These are phyloP conservation scores for Tolypocladium sp. DNA, from an alignment of 2,329 filamentous ascomycete genomes.

Conservation along the genomic window DNA sequence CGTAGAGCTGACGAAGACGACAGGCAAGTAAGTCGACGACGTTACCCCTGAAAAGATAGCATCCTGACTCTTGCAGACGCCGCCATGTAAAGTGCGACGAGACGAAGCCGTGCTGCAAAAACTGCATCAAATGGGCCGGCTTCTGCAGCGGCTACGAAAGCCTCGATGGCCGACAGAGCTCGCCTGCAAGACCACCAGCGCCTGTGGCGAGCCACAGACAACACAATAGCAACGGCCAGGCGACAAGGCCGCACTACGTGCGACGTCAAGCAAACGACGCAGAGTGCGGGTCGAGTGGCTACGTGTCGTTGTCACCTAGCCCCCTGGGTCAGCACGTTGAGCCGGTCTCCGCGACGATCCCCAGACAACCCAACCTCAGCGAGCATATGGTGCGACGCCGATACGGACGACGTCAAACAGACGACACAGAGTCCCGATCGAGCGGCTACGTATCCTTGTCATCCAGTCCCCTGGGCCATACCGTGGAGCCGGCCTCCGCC, in stretches of 20 bases:
- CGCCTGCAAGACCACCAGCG: background rate
- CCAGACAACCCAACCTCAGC: background rate
- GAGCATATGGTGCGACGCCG: background rate
- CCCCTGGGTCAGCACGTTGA: background rate
- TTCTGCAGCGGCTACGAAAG: constrained; percentile 22
- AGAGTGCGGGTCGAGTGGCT: background rate
- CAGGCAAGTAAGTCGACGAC: constrained; percentile 17
- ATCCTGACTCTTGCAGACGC: constrained; percentile 11
- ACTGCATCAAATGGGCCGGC: constrained; percentile 25
- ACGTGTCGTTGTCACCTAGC: background rate
- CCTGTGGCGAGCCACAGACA: background rate
- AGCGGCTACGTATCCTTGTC: background rate
- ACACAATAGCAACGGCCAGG: background rate
- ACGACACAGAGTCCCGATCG: background rate
- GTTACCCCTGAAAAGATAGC: background rate
- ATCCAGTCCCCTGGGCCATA: background rate
- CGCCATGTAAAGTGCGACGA: constrained; percentile 27
- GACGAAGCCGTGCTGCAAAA: constrained; percentile 21
- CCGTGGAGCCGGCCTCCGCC: background rate
- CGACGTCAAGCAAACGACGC: background rate
- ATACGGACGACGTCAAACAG: background rate
- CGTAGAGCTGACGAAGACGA: background rate
- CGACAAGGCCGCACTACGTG: background rate
- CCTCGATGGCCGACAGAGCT: background rate
- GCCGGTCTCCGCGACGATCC: background rate